Conservation (phyloP, 2,329 filamentous ascomycete genomes). For the Geosmithia putterillii region DNA sequence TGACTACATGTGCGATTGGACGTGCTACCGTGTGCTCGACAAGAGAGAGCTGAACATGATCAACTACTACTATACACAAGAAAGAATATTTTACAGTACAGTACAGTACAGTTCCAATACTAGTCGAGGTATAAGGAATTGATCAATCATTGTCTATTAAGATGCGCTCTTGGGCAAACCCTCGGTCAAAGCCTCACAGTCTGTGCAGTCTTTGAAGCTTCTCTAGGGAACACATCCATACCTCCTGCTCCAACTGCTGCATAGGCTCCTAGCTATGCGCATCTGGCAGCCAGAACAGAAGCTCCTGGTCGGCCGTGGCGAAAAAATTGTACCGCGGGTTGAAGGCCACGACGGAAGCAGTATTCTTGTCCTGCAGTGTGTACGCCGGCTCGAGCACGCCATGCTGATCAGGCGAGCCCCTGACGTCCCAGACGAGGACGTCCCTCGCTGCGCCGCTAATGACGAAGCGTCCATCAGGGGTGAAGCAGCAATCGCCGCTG, state of each 20-base stretch:
- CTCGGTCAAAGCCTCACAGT: too few species aligned
- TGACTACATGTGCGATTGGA: background rate
- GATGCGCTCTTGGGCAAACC: too few species aligned
- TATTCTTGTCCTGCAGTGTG: slow-evolving; percentile 53
- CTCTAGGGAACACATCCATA: too few species aligned
- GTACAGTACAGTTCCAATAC: too few species aligned
- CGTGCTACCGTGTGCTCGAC: background rate
- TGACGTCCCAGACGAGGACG: slow-evolving; percentile 76
- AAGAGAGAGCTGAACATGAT: background rate
- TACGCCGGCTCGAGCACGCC: slow-evolving; percentile 50
- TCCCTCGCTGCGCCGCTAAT: slow-evolving; percentile 67
- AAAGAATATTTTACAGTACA: too few species aligned
- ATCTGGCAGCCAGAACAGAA: slow-evolving; percentile 69
- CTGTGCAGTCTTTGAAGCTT: too few species aligned
- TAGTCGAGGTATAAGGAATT: too few species aligned
- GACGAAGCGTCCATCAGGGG: slow-evolving; percentile 80
- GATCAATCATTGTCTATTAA: too few species aligned
- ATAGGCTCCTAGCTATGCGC: slow-evolving; percentile 36
- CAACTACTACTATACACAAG: too few species aligned
- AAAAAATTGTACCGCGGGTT: slow-evolving; percentile 90
- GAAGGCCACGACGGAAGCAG: slow-evolving; percentile 66
- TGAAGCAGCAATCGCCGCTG: slow-evolving; percentile 75
- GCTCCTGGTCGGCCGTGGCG: slow-evolving; percentile 76
- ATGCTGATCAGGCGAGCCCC: slow-evolving; percentile 35
- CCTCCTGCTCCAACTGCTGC: too few species aligned